These are phyloP conservation scores for Leishmania major DNA, from an alignment of 208 protist genomes.

Conservation along the genomic window DNA sequence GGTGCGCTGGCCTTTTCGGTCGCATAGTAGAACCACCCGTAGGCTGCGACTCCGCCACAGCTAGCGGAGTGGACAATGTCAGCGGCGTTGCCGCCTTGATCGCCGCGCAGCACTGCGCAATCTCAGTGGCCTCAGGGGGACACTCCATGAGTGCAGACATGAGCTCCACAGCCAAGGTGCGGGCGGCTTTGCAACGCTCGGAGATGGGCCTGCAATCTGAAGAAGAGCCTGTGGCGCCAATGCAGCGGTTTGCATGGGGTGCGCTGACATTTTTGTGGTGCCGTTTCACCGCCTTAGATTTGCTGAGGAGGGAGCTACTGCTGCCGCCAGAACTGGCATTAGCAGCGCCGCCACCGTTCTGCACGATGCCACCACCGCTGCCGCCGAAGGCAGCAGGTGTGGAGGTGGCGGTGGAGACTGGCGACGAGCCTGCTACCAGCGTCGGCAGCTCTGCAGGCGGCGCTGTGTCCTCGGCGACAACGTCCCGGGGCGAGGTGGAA, in stretches of 20 bases:
- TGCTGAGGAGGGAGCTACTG: neutral
- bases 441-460: no score
- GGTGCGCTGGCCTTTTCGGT: neutral
- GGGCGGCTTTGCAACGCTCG: constrained; percentile 43
- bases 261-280: neutral
- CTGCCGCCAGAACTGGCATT: neutral
- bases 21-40: neutral
- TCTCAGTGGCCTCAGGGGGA: constrained; percentile 31
- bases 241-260: constrained; percentile 1
- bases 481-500: neutral
- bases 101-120: constrained; percentile 28
- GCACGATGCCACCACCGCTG: neutral
- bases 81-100: neutral
- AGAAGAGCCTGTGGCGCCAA: neutral
- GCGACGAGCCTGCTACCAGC: neutral
- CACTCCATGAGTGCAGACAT: constrained; percentile 54
- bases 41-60: neutral
- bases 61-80: constrained; percentile 2
- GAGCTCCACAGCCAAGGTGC: constrained; percentile 52
- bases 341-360: neutral
- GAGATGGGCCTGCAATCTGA: constrained; percentile 1
- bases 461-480: neutral
- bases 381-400: neutral
- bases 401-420: neutral
- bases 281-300: constrained; percentile 2